These are phyloP conservation scores for Diospyros kaki DNA, from an alignment of 148 eudicot species.

Conservation along the genomic window DNA sequence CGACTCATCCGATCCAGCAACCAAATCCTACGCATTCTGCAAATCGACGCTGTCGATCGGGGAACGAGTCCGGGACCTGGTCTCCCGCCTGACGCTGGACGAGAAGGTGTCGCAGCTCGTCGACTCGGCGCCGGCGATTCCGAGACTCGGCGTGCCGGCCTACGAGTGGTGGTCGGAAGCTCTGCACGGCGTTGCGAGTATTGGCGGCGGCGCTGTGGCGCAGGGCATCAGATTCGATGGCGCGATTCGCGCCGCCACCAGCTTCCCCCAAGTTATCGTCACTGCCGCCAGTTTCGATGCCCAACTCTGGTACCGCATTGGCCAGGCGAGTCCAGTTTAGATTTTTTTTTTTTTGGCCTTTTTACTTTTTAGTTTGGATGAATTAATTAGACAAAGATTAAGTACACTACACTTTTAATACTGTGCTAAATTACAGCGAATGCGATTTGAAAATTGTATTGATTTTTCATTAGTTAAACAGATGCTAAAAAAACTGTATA, in stretches of 20 bases:
- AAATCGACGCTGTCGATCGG: slow-evolving; percentile 16
- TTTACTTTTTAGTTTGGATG: no score
- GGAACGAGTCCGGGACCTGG: slow-evolving; percentile 45
- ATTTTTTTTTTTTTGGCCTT: no score
- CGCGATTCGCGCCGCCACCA: slow-evolving; percentile 46
- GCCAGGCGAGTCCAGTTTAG: slow-evolving; percentile 39
- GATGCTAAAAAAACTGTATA: no score
- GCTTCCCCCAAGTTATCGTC: slow-evolving; percentile 80
- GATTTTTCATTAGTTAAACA: no score
- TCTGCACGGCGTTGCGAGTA: slow-evolving; percentile 57
- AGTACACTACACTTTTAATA: no score
- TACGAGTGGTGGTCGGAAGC: slow-evolving; percentile 95
- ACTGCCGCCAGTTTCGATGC: slow-evolving; percentile 73
- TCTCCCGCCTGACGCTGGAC: slow-evolving; percentile 48
- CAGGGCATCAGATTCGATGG: slow-evolving; percentile 46
- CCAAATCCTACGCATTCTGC: slow-evolving; percentile 43
- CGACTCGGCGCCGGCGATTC: slow-evolving; percentile 45
- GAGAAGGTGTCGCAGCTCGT: slow-evolving; percentile 63
- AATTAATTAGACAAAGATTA: no score
- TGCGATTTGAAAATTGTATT: no score
- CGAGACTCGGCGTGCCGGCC: slow-evolving; percentile 60
- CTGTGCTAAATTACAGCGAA: no score
- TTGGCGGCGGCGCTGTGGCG: slow-evolving; percentile 20
- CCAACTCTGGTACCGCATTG: slow-evolving; percentile 77
- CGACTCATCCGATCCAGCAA: slow-evolving; percentile 32